phyloP scores from a whole-genome alignment of 176 grass and related monocot species.

The Dactylis glomerata region DNA sequence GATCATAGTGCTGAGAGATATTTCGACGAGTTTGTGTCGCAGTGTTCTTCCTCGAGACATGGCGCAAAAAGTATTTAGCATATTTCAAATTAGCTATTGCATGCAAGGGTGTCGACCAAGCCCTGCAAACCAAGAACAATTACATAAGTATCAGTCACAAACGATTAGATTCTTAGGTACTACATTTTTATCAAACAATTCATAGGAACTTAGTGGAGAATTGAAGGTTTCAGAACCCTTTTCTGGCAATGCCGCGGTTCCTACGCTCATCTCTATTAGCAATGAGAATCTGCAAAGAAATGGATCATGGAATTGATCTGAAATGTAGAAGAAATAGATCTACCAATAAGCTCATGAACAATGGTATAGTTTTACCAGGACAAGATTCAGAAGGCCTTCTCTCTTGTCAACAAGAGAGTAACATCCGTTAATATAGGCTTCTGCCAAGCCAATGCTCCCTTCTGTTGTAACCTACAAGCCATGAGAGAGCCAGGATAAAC shows the following conservation, averaged over 20 bases:
- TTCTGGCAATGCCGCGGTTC: neutral
- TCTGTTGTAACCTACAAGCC: neutral
- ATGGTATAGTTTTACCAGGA: neutral
- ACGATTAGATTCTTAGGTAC: neutral
- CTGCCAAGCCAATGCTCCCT: neutral
- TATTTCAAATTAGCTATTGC: neutral
- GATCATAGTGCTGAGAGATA: slow-evolving; percentile 9
- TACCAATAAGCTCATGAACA: neutral
- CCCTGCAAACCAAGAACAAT: neutral
- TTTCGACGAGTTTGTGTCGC: neutral
- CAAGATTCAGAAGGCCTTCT: slow-evolving; percentile 2
- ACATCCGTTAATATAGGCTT: neutral
- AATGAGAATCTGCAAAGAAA: neutral
- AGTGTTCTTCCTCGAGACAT: neutral
- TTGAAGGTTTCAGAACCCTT: neutral
- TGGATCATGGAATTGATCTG: neutral
- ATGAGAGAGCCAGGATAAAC: neutral
- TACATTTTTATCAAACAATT: neutral
- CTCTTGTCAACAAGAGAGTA: neutral
- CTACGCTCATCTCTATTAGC: slow-evolving; percentile 1
- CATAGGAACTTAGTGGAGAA: neutral
- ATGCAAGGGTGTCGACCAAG: neutral
- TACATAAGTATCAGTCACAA: neutral
- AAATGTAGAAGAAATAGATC: neutral
- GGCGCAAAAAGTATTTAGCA: neutral